phyloP scores from a whole-genome alignment of 768 basidiomycete species.

The Kwoniella shandongensis region DNA sequence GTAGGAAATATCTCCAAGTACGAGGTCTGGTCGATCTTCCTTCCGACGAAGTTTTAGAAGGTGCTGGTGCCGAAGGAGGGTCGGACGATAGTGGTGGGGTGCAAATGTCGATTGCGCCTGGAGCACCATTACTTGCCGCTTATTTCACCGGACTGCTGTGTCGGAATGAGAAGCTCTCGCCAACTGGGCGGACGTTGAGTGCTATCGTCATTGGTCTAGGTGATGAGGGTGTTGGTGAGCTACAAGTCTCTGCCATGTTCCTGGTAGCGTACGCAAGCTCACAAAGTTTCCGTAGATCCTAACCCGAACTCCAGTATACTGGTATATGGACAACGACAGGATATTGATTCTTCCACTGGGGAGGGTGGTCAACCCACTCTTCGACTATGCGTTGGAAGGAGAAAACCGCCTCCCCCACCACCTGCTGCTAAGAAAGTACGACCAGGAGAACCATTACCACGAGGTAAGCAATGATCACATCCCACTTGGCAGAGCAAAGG shows the following conservation, averaged over 20 bases:
- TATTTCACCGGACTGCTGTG: conserved; percentile 44
- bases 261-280: neutral
- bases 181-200: conserved; percentile 35
- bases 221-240: conserved; percentile 46
- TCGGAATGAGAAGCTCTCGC: conserved; percentile 22
- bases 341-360: neutral
- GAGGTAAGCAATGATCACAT: conserved; percentile 28
- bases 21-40: conserved; percentile 39
- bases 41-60: conserved; percentile 38
- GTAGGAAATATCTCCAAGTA: conserved; percentile 45
- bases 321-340: conserved; percentile 45
- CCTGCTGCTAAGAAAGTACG: conserved; percentile 30
- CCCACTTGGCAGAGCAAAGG: neutral
- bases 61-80: conserved; percentile 6
- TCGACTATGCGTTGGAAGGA: conserved; percentile 32
- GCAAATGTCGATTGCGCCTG: conserved; percentile 42
- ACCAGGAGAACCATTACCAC: conserved; percentile 51
- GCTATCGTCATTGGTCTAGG: conserved; percentile 48
- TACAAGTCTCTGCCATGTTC: neutral
- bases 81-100: conserved; percentile 41
- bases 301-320: conserved; percentile 53
- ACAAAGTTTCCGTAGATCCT: neutral
- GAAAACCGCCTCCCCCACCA: conserved; percentile 32
- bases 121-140: conserved; percentile 33
- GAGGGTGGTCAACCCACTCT: conserved; percentile 11